phyloP scores from a whole-genome alignment of 108 stramenopile species.

The Epithemia pelagica region DNA sequence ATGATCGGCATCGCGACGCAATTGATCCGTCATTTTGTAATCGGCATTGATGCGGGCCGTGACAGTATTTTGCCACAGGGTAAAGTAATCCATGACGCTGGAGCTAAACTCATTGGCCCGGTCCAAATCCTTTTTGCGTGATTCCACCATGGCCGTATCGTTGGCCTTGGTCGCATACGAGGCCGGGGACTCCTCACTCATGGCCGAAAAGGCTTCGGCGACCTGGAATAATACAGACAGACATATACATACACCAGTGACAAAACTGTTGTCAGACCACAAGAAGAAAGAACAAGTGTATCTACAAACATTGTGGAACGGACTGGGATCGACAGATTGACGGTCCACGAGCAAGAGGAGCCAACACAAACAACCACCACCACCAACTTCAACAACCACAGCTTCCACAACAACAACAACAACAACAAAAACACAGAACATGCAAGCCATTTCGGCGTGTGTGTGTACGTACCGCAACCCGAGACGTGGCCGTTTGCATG shows the following conservation, averaged over 20 bases:
- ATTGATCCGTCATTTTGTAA: neutral
- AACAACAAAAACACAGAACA: too few relatives aligned
- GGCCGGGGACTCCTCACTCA: neutral
- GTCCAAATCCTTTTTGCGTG: neutral
- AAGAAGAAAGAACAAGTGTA: too few relatives aligned
- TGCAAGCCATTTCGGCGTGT: too few relatives aligned
- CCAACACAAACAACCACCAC: too few relatives aligned
- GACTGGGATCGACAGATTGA: too few relatives aligned
- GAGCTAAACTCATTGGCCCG: neutral
- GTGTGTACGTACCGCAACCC: neutral
- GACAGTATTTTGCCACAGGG: neutral
- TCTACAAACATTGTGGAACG: too few relatives aligned
- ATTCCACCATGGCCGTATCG: neutral
- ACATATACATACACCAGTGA: too few relatives aligned
- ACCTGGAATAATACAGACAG: too few relatives aligned
- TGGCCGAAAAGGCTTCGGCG: neutral
- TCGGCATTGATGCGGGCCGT: neutral
- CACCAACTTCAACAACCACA: too few relatives aligned
- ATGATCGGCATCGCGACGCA: neutral
- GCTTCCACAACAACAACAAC: too few relatives aligned
- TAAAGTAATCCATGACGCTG: neutral
- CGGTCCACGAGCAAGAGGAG: too few relatives aligned
- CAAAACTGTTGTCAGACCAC: too few relatives aligned
- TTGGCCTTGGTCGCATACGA: neutral
- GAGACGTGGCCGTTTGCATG: neutral